Evolutionary conservation across 1,139 yeast genomes (phyloP).

Genomic region (Blastobotrys buckinghamii): DNA sequence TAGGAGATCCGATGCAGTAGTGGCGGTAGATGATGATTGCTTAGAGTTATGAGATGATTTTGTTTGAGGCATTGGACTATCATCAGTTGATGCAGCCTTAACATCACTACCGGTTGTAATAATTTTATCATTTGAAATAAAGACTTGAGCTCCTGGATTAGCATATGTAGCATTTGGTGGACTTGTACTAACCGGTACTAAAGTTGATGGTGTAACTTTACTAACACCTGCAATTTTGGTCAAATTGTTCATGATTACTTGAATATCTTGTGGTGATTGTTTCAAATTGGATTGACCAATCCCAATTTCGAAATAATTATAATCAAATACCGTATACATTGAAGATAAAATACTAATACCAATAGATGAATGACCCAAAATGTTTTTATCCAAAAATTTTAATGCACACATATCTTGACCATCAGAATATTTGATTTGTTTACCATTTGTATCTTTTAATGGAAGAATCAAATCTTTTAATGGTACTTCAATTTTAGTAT

Average conservation of each 20-base stretch:
- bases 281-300: conserved; percentile 40
- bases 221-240: neutral
- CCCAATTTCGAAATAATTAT: conserved; percentile 53
- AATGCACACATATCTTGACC: conserved; percentile 57
- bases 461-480: conserved; percentile 44
- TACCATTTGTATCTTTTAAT: conserved; percentile 27
- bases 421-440: conserved; percentile 33
- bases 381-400: conserved; percentile 46
- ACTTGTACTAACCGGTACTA: neutral
- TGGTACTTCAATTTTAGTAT: conserved; percentile 49
- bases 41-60: too few relatives aligned
- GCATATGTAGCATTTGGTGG: neutral
- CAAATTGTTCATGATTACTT: neutral
- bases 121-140: conserved; percentile 10
- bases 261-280: neutral
- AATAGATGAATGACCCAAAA: conserved; percentile 49
- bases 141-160: conserved; percentile 3
- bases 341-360: conserved; percentile 58
- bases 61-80: conserved; percentile 1
- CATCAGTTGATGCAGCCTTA: conserved; percentile 1
- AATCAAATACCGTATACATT: conserved; percentile 62
- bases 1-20: too few relatives aligned
- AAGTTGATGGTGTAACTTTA: neutral
- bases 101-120: conserved; percentile 6
- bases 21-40: too few relatives aligned